A percentile compares a stretch with the other conserved stretches of the same genome.
These are phyloP conservation scores for Thuja plicata DNA, from an alignment of 83 land plant species.

Conservation along the genomic window DNA sequence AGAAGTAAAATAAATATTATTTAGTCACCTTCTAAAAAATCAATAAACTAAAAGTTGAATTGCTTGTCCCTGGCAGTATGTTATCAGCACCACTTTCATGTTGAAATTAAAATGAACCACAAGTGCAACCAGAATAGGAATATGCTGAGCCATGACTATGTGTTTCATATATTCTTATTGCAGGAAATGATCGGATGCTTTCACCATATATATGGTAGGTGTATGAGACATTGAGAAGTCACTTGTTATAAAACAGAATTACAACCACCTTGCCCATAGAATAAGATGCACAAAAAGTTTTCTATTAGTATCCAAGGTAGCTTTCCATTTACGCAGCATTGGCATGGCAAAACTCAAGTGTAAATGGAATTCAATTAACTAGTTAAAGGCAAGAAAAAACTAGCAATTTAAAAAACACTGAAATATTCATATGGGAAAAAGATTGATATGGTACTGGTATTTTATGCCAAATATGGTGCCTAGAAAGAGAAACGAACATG, in stretches of 20 bases:
- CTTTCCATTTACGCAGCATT: no score
- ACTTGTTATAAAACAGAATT: neutral
- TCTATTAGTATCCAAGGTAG: no score
- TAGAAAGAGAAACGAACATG: no score
- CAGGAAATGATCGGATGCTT: neutral
- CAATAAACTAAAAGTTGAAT: neutral
- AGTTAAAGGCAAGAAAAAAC: no score
- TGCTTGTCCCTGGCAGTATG: neutral
- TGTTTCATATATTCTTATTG: neutral
- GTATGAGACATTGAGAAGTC: neutral
- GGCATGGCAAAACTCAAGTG: no score
- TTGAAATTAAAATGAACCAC: neutral
- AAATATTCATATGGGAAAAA: no score
- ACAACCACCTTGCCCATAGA: neutral
- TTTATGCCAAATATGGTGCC: no score
- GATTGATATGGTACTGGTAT: no score
- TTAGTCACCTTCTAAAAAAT: neutral
- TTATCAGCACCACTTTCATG: neutral
- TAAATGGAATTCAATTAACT: no score
- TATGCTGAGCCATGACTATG: neutral
- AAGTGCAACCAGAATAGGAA: neutral
- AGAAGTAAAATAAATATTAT: neutral
- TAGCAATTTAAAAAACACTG: no score
- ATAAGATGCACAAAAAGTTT: no score
- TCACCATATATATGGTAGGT: neutral